These are phyloP conservation scores for Podospora appendiculata DNA, from an alignment of 495 filamentous ascomycete genomes.

Conservation along the genomic window DNA sequence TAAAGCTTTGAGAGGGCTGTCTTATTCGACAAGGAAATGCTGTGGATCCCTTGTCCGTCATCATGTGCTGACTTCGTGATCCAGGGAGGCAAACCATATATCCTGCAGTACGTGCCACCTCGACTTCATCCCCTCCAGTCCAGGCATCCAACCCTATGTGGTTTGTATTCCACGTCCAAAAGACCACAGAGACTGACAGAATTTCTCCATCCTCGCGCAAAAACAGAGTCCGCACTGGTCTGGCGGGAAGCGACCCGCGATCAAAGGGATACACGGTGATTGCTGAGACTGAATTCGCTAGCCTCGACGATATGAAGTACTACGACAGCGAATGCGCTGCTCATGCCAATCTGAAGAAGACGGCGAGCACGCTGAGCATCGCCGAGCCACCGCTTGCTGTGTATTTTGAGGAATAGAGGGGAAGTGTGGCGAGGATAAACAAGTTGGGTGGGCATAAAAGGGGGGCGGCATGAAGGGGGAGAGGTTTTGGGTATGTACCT, in stretches of 20 bases:
- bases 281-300: slow-evolving; percentile 52
- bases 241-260: slow-evolving; percentile 43
- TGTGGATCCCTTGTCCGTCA: too few relatives aligned
- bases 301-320: slow-evolving; percentile 60
- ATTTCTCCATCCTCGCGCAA: not conserved
- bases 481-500: too few relatives aligned
- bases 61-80: not conserved
- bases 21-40: too few relatives aligned
- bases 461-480: not conserved
- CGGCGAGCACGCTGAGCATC: slow-evolving; percentile 23
- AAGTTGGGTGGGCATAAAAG: not conserved
- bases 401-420: slow-evolving; percentile 30
- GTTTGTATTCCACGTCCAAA: too few relatives aligned
- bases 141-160: too few relatives aligned
- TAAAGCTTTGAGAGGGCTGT: too few relatives aligned
- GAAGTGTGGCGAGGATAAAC: not conserved
- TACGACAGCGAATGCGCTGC: slow-evolving; percentile 60
- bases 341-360: slow-evolving; percentile 51
- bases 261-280: slow-evolving; percentile 58
- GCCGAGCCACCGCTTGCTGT: slow-evolving; percentile 41
- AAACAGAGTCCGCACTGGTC: slow-evolving; percentile 31
- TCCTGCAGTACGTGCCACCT: slow-evolving; percentile 27
- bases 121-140: not conserved
- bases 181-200: not conserved
- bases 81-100: slow-evolving; percentile 62